Base-by-base conservation (phyloP, 139 green algal genomes). In the Pseudopediastrum boryanum region DNA sequence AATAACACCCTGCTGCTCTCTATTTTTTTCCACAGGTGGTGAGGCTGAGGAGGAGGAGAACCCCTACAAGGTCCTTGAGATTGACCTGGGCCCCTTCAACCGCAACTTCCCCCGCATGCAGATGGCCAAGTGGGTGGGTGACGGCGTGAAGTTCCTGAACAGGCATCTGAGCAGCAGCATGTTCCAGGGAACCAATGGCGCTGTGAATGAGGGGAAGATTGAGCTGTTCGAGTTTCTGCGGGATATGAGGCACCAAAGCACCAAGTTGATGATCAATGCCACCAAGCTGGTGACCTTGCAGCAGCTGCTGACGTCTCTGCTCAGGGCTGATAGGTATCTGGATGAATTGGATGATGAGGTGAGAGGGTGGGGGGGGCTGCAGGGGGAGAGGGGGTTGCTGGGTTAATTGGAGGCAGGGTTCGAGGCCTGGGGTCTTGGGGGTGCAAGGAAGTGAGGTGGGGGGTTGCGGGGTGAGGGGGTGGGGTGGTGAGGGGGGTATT, bases 61-160 rank as follows among this genome's bases (percentile, higher is more conserved):
- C 63, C 75, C 75, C 9, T 81, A 65, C 23, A 59, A 71, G 31
- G 51, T 86, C 31, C 42, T 86, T 42, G 92, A 96, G 74, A 75
- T 96, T 3, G 92, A 96, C 78, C 77, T 96, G 36, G 80, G 82
- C 21, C 89, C 90, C 12, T 96, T 96, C 85, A 88, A 86, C 50
- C 29, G 46, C 4, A 61, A 84, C 51, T 86, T 92, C 48, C 91
- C 91, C 6, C 84, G 75, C 52, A 87, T 96, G 75, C 82, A 61
- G 16, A 65, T 86, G 76, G 71, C 89, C 25, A 69, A 59, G n/a
- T 86, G 67, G 59, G 95, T 96, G 79, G 92, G 92, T 23, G 67
- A 96, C 50, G 92, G 92, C 36, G 92, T 96, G 16, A 64, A 69
- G 12, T 96, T 95, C 89, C 84, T 96, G 46, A 96, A 96, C 82